Base-by-base conservation (phyloP, 202 grass and related monocot species). In the Elaeis oleifera region DNA sequence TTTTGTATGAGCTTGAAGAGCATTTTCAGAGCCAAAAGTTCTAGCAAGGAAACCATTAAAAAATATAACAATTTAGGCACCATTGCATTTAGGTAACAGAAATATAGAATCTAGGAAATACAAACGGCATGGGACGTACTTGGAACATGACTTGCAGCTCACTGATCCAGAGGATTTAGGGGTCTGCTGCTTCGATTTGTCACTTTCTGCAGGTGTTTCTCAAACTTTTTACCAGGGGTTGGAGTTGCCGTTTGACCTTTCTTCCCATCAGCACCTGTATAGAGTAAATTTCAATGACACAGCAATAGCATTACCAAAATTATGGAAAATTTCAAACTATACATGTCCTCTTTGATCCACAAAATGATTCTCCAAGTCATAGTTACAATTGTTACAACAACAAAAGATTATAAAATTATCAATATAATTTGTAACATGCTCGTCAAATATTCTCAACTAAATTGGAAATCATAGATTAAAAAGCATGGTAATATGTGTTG, bases 91-190 rank as follows among this genome's bases (percentile, higher is more conserved):
- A 13, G 7, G 28, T 4, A 59, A 39, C 2, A 26, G 53, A 4
- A 18, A 66, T 29, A 63, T 28, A 1, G 58, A 9, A 50, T 8
- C 1, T 54, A 16, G 13, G 15, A 8, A 6, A 58, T 8, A 26
- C 3, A 52, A 16, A 31, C 5, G 2, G 60, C 69, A 32, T 44
- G 36, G 36, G 36, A 14, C 36, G 36, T 72, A 89, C 92, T 83
- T 92, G 82, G 23, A 86, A 80, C 88, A 97, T 19, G 82, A 76
- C 61, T 84, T 92, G 88, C 88, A 82, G 48, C 79, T 51, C 23
- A 81, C 71, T 25, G 68, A 73, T 6, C 74, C 81, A 63, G 69
- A 56, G 49, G 72, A 82, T 82, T 89, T 92, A 1, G 79, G 74
- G 49, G 84, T 69, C 79, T 74, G 77, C 21, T 57, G 65, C 64